Conservation (phyloP, 2,329 filamentous ascomycete genomes). For the Penicillium fuscoglaucum region DNA sequence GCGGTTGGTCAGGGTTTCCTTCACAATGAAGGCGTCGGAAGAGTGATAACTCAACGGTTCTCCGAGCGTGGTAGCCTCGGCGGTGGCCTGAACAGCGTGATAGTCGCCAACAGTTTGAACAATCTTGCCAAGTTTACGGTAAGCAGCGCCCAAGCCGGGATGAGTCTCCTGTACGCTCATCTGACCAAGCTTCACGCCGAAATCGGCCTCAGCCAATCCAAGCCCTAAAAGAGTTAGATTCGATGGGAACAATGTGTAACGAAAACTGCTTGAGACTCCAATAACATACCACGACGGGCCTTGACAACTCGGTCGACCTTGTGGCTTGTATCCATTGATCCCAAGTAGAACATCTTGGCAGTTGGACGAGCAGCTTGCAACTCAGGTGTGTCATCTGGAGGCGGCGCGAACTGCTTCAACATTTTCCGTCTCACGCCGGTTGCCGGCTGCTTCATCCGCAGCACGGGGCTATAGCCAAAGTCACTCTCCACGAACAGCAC, state of each 20-base stretch:
- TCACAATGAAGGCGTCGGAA: conserved; percentile 93
- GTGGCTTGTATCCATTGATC: conserved; percentile 94
- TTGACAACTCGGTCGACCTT: conserved; percentile 96
- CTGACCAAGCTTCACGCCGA: conserved; percentile 82
- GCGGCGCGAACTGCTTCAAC: conserved; percentile 96
- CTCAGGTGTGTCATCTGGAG: conserved; percentile 95
- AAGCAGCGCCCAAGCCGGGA: conserved; percentile 81
- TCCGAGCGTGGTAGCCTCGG: conserved; percentile 89
- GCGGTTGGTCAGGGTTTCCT: conserved; percentile 95
- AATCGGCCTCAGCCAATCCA: conserved; percentile 86
- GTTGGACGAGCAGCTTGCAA: conserved; percentile 83
- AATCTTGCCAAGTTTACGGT: conserved; percentile 90
- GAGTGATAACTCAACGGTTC: conserved; percentile 95
- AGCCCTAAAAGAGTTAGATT: conserved; percentile 60
- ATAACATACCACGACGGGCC: conserved; percentile 72
- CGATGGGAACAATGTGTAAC: background rate
- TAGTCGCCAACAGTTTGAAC: conserved; percentile 93
- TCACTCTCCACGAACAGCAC: conserved; percentile 98
- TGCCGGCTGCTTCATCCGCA: conserved; percentile 93
- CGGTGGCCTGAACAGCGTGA: conserved; percentile 93
- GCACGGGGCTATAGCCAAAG: conserved; percentile 94
- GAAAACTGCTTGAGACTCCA: background rate
- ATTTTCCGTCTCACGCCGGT: conserved; percentile 94
- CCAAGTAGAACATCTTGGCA: conserved; percentile 94
- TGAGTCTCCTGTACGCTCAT: conserved; percentile 92